Evolutionary conservation across 106 monocot genomes (phyloP).

Genomic region (Dioscorea alata): DNA sequence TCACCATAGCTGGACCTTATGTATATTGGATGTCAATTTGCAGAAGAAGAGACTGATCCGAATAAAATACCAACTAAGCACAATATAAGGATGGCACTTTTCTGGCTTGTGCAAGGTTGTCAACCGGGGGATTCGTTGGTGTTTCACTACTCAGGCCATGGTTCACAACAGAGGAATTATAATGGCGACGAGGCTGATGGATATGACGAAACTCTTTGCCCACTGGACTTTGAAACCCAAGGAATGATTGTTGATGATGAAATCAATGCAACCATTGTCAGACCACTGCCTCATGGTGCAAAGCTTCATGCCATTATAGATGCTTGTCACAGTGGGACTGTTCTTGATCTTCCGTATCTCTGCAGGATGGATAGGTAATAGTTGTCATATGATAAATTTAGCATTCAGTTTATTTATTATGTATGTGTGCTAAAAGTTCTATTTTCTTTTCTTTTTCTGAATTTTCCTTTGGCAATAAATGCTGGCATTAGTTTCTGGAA

Average conservation of each 20-base stretch:
- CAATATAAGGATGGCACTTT: conserved; percentile 84
- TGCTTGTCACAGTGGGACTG: conserved; percentile 90
- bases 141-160: conserved; percentile 95
- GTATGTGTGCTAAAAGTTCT: too few relatives aligned
- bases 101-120: conserved; percentile 88
- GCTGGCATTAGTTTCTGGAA: not conserved
- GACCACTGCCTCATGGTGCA: conserved; percentile 76
- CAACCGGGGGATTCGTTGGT: conserved; percentile 87
- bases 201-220: conserved; percentile 85
- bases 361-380: conserved; percentile 80
- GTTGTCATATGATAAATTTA: too few relatives aligned
- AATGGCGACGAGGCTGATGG: conserved; percentile 85
- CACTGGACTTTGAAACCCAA: conserved; percentile 79
- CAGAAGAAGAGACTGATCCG: conserved; percentile 89
- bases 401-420: too few relatives aligned
- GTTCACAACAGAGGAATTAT: conserved; percentile 60
- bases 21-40: conserved; percentile 24
- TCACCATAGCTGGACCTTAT: not conserved
- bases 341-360: conserved; percentile 86
- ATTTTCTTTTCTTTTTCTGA: not conserved
- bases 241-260: conserved; percentile 98
- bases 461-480: too few relatives aligned
- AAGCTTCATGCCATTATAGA: conserved; percentile 94
- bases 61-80: conserved; percentile 71
- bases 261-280: conserved; percentile 82